Base-by-base conservation (phyloP, 192 early-diverging fungal genomes). In the Paraglomus brasilianum region DNA sequence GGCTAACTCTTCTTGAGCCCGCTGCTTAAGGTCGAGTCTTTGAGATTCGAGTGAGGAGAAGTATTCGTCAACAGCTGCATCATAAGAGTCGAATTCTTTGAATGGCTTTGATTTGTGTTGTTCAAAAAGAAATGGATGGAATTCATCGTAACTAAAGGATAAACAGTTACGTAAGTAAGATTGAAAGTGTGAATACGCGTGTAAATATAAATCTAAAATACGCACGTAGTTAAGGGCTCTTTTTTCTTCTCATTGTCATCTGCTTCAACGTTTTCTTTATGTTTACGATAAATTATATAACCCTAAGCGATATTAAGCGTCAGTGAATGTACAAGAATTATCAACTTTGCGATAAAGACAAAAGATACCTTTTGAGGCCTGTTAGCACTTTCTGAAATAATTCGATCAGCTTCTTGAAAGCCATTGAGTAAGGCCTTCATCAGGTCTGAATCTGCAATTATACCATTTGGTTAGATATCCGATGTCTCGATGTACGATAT, bases 31-130 rank as follows among this genome's bases (percentile, higher is more conserved):
- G 30, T 85, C 81, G 15, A 96, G 78, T 66, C 86, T 86, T 74
- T 97, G 95, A 7, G 89, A 80, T 75, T 99, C 97, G 30, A 95
- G 81, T 36, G 91, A 86, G 0, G 95, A 95, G 74, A 91, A 98
- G 76, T 91, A 99, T 71, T 93, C 89, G 64, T 99, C 97, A 0
- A 94, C 95, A 0, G 89, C 85, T 38, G 85, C 81, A 70, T 94
- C 85, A 83, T 97, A 97, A 8, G 87, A 83, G 30, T 80, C 77
- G 48, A 82, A 96, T 58, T 91, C 88, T 56, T 85, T 83, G 70
- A 79, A 69, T 10, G 59, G 51, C 36, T 75, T 77, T 22, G 68
- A 53, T 49, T 71, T 47, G 70, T 86, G 83, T 67, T 93, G 92
- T 36, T 82, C 82, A 66, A 87, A 92, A 13, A 87, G 72, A 75